These are phyloP conservation scores for Kuraishia molischiana DNA, from an alignment of 805 yeast genomes.

Conservation along the genomic window DNA sequence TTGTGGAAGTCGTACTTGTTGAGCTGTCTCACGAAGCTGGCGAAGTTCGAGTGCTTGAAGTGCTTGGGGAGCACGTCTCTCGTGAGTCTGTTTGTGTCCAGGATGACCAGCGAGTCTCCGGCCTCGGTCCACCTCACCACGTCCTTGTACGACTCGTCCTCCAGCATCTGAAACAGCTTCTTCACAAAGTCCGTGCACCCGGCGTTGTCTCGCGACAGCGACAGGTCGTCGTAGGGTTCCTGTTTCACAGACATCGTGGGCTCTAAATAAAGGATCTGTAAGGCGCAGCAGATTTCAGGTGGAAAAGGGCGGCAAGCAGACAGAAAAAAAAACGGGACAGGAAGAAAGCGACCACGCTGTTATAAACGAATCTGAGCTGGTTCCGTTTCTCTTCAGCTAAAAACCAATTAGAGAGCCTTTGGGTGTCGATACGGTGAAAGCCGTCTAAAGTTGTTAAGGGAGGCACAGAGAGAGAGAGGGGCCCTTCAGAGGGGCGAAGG, in stretches of 20 bases:
- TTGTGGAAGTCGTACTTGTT: constrained; percentile 98
- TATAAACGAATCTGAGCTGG: too few relatives aligned
- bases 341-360: too few relatives aligned
- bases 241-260: constrained; percentile 1
- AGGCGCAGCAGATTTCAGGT: too few relatives aligned
- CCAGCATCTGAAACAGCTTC: constrained; percentile 75
- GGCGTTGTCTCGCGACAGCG: background rate
- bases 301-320: too few relatives aligned
- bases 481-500: too few relatives aligned
- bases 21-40: constrained; percentile 89
- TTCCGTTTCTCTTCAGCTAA: too few relatives aligned
- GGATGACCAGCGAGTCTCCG: constrained; percentile 85
- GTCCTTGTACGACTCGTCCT: constrained; percentile 62
- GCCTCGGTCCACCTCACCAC: constrained; percentile 77
- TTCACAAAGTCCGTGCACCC: constrained; percentile 75
- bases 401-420: too few relatives aligned
- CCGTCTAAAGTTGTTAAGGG: too few relatives aligned
- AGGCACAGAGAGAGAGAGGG: too few relatives aligned
- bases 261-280: background rate
- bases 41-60: constrained; percentile 91
- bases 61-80: constrained; percentile 82
- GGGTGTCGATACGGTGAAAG: too few relatives aligned
- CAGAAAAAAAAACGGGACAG: too few relatives aligned
- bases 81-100: constrained; percentile 86
- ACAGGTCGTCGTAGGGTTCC: background rate